phyloP scores from a whole-genome alignment of 768 basidiomycete species.

The Suillus subaureus region DNA sequence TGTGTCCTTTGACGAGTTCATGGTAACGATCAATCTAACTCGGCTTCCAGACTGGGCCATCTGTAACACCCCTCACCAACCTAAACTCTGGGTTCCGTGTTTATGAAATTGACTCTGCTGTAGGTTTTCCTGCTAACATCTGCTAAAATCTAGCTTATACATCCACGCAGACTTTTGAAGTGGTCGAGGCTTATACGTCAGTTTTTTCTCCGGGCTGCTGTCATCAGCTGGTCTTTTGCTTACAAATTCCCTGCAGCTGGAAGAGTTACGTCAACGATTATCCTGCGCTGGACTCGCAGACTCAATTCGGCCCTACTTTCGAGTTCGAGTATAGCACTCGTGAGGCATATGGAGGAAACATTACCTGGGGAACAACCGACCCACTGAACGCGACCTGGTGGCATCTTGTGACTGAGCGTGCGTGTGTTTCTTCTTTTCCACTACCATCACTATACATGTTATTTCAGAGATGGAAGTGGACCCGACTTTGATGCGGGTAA shows the following conservation, averaged over 20 bases:
- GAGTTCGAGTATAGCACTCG: conserved; percentile 69
- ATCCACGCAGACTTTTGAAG: conserved; percentile 66
- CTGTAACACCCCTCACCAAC: conserved; percentile 69
- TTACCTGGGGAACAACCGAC: conserved; percentile 61
- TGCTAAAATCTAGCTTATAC: not conserved
- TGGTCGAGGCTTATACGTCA: conserved; percentile 78
- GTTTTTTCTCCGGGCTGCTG: conserved; percentile 19
- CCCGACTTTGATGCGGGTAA: conserved; percentile 57
- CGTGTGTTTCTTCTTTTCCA: conserved; percentile 20
- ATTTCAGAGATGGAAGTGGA: conserved; percentile 58
- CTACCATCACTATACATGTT: conserved; percentile 4
- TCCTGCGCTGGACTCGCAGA: conserved; percentile 59
- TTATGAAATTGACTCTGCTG: conserved; percentile 53
- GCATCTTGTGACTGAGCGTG: conserved; percentile 77
- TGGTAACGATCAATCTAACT: conserved; percentile 11
- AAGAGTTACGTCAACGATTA: conserved; percentile 61
- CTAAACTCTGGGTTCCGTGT: conserved; percentile 72
- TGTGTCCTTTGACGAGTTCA: conserved; percentile 21
- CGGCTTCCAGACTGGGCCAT: conserved; percentile 60
- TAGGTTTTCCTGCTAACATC: conserved; percentile 34
- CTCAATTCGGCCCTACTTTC: conserved; percentile 60
- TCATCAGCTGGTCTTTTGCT: not conserved
- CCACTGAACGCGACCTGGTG: conserved; percentile 85
- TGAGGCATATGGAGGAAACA: conserved; percentile 58
- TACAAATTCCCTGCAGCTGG: conserved; percentile 48